Conservation (phyloP, 495 filamentous ascomycete species). For the Poronia punctata region DNA sequence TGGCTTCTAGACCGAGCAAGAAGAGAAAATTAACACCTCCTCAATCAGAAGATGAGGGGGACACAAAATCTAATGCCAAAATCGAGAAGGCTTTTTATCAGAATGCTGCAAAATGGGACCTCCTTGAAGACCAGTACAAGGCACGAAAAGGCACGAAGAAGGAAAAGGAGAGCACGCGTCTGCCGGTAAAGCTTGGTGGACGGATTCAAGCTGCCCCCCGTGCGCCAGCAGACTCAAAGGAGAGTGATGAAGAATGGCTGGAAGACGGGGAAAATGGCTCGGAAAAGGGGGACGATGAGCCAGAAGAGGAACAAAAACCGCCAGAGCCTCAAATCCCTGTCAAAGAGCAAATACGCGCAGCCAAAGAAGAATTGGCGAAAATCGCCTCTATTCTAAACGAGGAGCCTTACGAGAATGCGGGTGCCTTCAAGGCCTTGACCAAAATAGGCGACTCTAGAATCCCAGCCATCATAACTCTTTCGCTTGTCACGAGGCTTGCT, state of each 20-base stretch:
- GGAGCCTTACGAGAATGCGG: constrained; percentile 83
- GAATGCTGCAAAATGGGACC: constrained; percentile 60
- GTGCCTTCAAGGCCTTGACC: constrained; percentile 67
- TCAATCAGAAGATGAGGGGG: constrained; percentile 23
- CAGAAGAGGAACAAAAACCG: constrained; percentile 27
- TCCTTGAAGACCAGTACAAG: constrained; percentile 90
- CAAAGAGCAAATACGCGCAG: constrained; percentile 71
- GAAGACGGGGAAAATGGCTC: constrained; percentile 34
- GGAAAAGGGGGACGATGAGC: constrained; percentile 32
- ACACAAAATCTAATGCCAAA: constrained; percentile 20
- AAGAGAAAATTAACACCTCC: constrained; percentile 39
- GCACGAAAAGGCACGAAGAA: constrained; percentile 63
- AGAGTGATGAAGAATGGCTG: constrained; percentile 51
- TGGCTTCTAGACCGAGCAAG: constrained; percentile 38
- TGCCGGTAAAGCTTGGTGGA: constrained; percentile 76
- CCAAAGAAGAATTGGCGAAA: constrained; percentile 87
- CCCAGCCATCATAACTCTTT: constrained; percentile 71
- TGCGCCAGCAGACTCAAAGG: constrained; percentile 35
- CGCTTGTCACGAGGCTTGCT: constrained; percentile 74
- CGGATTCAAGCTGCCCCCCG: constrained; percentile 54
- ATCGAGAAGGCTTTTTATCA: constrained; percentile 40
- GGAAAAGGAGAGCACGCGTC: constrained; percentile 60
- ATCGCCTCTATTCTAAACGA: constrained; percentile 79
- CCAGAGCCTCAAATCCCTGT: constrained; percentile 53
- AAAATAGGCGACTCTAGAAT: constrained; percentile 65